phyloP scores from a whole-genome alignment of 768 basidiomycete species.

The Tephrocybe sp. region DNA sequence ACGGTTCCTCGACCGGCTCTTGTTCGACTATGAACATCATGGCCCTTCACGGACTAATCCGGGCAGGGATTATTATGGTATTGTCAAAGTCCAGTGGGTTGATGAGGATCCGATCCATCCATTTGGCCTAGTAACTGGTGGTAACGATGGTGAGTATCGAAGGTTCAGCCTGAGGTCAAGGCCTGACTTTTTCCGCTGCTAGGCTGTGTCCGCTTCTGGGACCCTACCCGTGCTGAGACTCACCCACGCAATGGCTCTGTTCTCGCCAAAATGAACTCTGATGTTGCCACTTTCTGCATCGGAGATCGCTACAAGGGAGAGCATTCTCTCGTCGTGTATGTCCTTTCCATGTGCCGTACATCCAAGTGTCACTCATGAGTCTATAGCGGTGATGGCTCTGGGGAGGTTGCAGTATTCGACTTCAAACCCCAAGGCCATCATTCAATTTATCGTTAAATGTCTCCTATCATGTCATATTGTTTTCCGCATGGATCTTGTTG shows the following conservation, averaged over 20 bases:
- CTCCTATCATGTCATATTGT: too few species aligned
- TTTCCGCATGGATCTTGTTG: not conserved
- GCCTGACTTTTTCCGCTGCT: not conserved
- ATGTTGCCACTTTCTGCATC: constrained; percentile 58
- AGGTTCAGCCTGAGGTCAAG: not conserved
- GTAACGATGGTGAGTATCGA: constrained; percentile 58
- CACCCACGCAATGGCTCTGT: constrained; percentile 44
- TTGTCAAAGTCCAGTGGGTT: constrained; percentile 56
- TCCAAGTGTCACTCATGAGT: not conserved
- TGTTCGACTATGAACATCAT: constrained; percentile 50
- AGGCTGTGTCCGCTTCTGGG: constrained; percentile 77
- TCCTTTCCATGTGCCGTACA: constrained; percentile 11
- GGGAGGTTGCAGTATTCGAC: constrained; percentile 48
- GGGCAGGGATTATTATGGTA: constrained; percentile 40
- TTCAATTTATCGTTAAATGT: constrained; percentile 7
- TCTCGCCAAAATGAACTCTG: constrained; percentile 53
- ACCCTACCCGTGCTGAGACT: constrained; percentile 42
- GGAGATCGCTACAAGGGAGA: constrained; percentile 56
- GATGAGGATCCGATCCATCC: constrained; percentile 33
- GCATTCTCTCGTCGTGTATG: constrained; percentile 60
- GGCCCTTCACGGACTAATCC: constrained; percentile 32
- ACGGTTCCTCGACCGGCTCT: constrained; percentile 45
- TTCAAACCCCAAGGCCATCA: constrained; percentile 4
- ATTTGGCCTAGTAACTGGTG: constrained; percentile 58
- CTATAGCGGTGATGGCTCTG: constrained; percentile 48